These are phyloP conservation scores for Letharia columbiana DNA, from an alignment of 495 filamentous ascomycete genomes.

Conservation along the genomic window DNA sequence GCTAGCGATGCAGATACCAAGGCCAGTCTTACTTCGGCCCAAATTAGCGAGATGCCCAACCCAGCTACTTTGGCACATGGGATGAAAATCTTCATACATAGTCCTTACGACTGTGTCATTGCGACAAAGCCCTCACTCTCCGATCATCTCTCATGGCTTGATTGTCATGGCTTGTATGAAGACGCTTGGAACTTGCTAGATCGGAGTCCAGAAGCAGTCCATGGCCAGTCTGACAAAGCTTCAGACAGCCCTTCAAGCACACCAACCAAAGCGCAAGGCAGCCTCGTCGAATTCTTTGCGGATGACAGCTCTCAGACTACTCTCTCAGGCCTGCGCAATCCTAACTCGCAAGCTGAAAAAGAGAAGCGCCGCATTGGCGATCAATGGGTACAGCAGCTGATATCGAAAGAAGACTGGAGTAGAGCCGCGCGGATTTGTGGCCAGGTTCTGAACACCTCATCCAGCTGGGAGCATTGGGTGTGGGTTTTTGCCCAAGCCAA, in stretches of 20 bases:
- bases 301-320: constrained; percentile 63
- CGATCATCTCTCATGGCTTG: constrained; percentile 78
- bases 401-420: constrained; percentile 63
- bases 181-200: constrained; percentile 83
- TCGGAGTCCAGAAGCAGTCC: constrained; percentile 57
- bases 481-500: constrained; percentile 77
- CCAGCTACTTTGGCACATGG: constrained; percentile 47
- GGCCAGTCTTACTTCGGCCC: constrained; percentile 35
- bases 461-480: constrained; percentile 91
- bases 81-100: constrained; percentile 90
- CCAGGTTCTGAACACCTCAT: constrained; percentile 67
- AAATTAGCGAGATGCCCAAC: constrained; percentile 24
- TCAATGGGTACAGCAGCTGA: constrained; percentile 79
- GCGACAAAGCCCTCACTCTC: constrained; percentile 73
- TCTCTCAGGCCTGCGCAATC: constrained; percentile 28
- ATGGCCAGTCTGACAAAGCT: constrained; percentile 31
- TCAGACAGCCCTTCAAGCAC: constrained; percentile 32
- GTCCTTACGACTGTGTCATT: constrained; percentile 88
- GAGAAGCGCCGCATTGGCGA: constrained; percentile 92
- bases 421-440: constrained; percentile 69
- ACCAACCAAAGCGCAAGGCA: constrained; percentile 22
- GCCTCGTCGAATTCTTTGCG: constrained; percentile 65
- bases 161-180: constrained; percentile 68
- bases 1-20: constrained; percentile 36
- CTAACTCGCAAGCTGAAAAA: constrained; percentile 60